phyloP scores from a whole-genome alignment of 2,329 filamentous ascomycete species.

The Pyrenophora graminea region DNA sequence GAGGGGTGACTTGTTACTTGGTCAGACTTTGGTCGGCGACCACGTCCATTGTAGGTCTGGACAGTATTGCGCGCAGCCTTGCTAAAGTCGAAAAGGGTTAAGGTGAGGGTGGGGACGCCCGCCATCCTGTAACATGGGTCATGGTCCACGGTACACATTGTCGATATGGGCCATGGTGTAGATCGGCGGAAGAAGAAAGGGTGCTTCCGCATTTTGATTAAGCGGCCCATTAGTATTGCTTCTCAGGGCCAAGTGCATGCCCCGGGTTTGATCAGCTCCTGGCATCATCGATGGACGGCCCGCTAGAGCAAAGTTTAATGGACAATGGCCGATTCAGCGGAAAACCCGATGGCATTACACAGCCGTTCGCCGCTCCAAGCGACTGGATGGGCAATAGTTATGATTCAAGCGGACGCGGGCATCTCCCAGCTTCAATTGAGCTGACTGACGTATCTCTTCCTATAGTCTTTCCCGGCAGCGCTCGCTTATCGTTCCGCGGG shows the following conservation, averaged over 20 bases:
- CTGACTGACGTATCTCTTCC: neutral
- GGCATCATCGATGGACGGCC: constrained; percentile 8
- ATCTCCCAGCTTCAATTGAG: neutral
- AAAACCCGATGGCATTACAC: too few relatives aligned
- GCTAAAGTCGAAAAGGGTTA: neutral
- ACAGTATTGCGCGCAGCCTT: neutral
- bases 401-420: neutral
- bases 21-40: constrained; percentile 2
- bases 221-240: constrained; percentile 5
- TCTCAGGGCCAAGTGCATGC: constrained; percentile 7
- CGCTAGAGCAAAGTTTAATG: constrained; percentile 2
- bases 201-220: constrained; percentile 8
- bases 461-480: neutral
- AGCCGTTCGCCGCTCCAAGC: too few relatives aligned
- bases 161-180: neutral
- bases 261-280: constrained; percentile 5
- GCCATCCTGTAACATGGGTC: neutral
- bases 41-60: neutral
- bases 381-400: too few relatives aligned
- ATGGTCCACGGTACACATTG: neutral
- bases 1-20: neutral
- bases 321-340: neutral
- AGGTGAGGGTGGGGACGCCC: constrained; percentile 2
- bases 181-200: constrained; percentile 8
- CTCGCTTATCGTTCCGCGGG: constrained; percentile 5